A percentile compares a stretch with the other conserved stretches of the same genome.
These are phyloP conservation scores for Leishmania mexicana DNA, from an alignment of 208 protist species.

Conservation along the genomic window DNA sequence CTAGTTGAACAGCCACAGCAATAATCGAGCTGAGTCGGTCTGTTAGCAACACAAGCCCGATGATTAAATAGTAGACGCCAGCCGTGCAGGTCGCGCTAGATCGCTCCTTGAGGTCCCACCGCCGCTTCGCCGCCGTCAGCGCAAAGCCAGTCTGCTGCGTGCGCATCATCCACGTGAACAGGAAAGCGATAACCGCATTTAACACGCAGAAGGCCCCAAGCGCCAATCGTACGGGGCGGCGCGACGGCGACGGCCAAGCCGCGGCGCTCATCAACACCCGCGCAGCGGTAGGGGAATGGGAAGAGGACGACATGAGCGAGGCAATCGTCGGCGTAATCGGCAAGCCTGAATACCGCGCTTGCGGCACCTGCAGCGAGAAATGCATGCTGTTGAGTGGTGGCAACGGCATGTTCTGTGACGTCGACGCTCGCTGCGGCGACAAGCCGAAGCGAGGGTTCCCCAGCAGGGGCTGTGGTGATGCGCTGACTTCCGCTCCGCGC, in stretches of 20 bases:
- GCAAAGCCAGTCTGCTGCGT: constrained; percentile 32
- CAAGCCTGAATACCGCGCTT: background rate
- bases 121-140: constrained; percentile 14
- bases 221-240: background rate
- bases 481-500: background rate
- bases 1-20: background rate
- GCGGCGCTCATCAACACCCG: background rate
- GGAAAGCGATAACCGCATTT: constrained; percentile 32
- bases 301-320: background rate
- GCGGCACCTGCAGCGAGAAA: background rate
- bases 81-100: constrained; percentile 15
- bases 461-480: background rate
- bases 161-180: constrained; percentile 54
- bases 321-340: background rate
- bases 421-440: background rate
- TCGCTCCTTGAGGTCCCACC: constrained; percentile 28
- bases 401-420: background rate
- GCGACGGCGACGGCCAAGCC: background rate
- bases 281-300: background rate
- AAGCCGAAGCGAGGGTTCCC: background rate
- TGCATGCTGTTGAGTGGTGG: background rate
- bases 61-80: constrained; percentile 37
- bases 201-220: constrained; percentile 31
- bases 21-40: constrained; percentile 1
- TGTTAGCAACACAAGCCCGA: constrained; percentile 17